Evolutionary conservation across 768 basidiomycete genomes (phyloP).

Genomic region (Suillus plorans): DNA sequence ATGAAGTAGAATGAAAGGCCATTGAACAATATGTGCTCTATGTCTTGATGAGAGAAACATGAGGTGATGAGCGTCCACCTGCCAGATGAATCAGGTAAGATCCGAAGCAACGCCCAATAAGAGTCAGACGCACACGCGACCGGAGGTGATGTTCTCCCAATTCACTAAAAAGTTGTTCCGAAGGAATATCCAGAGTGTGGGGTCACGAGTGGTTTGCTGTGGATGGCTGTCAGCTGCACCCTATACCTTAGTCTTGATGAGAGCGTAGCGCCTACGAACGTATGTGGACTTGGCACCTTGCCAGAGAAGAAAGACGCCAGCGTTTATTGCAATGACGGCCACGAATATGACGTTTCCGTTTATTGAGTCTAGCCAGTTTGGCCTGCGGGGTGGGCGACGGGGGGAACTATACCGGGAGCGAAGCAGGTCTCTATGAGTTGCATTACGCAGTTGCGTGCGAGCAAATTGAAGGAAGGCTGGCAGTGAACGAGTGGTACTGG

Average conservation of each 20-base stretch:
- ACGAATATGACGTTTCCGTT: slow-evolving; percentile 56
- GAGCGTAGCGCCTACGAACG: slow-evolving; percentile 28
- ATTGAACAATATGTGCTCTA: slow-evolving; percentile 71
- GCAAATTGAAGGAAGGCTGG: slow-evolving; percentile 17
- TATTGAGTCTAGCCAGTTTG: slow-evolving; percentile 47
- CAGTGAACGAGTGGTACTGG: neutral
- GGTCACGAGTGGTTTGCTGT: slow-evolving; percentile 41
- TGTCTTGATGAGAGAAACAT: slow-evolving; percentile 66
- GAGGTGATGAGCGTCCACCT: slow-evolving; percentile 78
- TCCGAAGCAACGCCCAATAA: neutral
- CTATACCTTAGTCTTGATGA: neutral
- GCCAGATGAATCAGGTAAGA: slow-evolving; percentile 10
- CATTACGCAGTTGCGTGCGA: slow-evolving; percentile 15
- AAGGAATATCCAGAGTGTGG: slow-evolving; percentile 48
- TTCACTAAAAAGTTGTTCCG: slow-evolving; percentile 61
- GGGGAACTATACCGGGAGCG: slow-evolving; percentile 17
- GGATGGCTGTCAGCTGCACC: slow-evolving; percentile 6
- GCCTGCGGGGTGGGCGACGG: slow-evolving; percentile 15
- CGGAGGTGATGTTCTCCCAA: slow-evolving; percentile 57
- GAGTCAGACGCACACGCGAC: slow-evolving; percentile 56
- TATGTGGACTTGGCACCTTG: slow-evolving; percentile 35
- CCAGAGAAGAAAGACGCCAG: slow-evolving; percentile 62
- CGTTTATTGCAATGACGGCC: slow-evolving; percentile 65
- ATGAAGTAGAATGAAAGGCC: slow-evolving; percentile 79
- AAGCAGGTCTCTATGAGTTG: slow-evolving; percentile 22